Evolutionary conservation across 1,139 yeast genomes (phyloP).

Genomic region (Saccharomycopsis phalli): DNA sequence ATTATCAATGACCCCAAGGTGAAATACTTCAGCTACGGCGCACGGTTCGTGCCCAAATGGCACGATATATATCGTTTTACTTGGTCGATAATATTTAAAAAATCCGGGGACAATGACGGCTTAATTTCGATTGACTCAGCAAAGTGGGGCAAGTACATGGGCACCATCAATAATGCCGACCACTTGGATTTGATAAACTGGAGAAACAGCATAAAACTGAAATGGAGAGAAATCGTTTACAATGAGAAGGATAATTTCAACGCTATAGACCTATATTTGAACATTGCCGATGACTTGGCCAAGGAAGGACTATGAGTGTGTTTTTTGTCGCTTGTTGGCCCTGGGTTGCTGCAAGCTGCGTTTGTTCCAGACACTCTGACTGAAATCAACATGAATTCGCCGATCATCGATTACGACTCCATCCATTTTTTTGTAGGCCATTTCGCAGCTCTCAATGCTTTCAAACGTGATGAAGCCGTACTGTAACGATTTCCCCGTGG

Average conservation of each 20-base stretch:
- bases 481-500: slow-evolving; percentile 41
- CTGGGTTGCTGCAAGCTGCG: neutral
- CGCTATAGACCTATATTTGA: slow-evolving; percentile 67
- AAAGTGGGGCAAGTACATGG: slow-evolving; percentile 77
- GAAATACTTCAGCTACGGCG: slow-evolving; percentile 76
- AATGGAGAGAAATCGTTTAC: slow-evolving; percentile 25
- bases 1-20: slow-evolving; percentile 52
- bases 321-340: neutral
- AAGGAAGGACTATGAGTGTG: slow-evolving; percentile 44
- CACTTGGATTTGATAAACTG: slow-evolving; percentile 82
- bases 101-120: slow-evolving; percentile 66
- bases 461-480: slow-evolving; percentile 59
- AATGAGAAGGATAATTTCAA: slow-evolving; percentile 42
- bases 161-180: slow-evolving; percentile 71
- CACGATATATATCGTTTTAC: slow-evolving; percentile 52
- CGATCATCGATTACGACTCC: slow-evolving; percentile 56
- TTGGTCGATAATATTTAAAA: slow-evolving; percentile 47
- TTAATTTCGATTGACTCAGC: slow-evolving; percentile 72
- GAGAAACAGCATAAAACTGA: slow-evolving; percentile 49
- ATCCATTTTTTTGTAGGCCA: slow-evolving; percentile 52
- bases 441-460: slow-evolving; percentile 41
- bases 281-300: slow-evolving; percentile 63
- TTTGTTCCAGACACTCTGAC: slow-evolving; percentile 38
- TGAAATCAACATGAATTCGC: slow-evolving; percentile 58
- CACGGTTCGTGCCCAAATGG: slow-evolving; percentile 56